Conservation (phyloP, 2,329 filamentous ascomycete species). For the Colletotrichum simmondsii region DNA sequence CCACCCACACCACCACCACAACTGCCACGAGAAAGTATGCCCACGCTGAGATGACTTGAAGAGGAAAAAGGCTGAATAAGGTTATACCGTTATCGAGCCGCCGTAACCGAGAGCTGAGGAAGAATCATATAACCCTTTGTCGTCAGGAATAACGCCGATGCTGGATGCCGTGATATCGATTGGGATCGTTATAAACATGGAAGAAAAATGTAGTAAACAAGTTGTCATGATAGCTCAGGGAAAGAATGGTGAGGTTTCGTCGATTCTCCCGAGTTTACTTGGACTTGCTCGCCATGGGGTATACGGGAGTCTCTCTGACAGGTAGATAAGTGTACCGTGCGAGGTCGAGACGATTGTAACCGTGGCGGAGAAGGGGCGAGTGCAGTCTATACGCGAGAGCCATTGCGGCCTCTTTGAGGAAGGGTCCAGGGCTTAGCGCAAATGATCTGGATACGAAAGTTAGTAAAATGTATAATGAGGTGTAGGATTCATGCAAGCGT, state of each 20-base stretch:
- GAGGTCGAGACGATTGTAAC: conserved; percentile 17
- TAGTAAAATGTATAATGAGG: conserved; percentile 32
- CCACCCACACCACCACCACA: background rate
- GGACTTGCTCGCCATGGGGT: conserved; percentile 4
- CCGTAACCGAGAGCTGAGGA: background rate
- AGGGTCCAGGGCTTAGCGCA: conserved; percentile 78
- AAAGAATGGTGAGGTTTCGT: conserved; percentile 25
- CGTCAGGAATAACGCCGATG: conserved; percentile 34
- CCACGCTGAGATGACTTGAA: conserved; percentile 13
- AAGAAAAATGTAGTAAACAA: conserved; percentile 16
- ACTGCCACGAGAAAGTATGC: conserved; percentile 5
- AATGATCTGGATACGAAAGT: conserved; percentile 62
- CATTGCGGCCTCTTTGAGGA: conserved; percentile 61
- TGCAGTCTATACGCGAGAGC: conserved; percentile 31
- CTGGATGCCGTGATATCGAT: conserved; percentile 35
- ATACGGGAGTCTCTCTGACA: conserved; percentile 15
- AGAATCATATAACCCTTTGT: conserved; percentile 9
- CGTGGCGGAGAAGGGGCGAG: background rate
- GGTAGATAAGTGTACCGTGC: conserved; percentile 3
- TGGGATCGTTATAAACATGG: conserved; percentile 29
- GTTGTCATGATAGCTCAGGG: conserved; percentile 24
- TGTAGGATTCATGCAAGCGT: conserved; percentile 23
- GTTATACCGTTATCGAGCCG: background rate
- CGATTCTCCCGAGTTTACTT: conserved; percentile 22
- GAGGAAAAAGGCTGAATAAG: background rate